These are phyloP conservation scores for Puccinia triticina DNA, from an alignment of 1,284 basidiomycete species.

Conservation along the genomic window DNA sequence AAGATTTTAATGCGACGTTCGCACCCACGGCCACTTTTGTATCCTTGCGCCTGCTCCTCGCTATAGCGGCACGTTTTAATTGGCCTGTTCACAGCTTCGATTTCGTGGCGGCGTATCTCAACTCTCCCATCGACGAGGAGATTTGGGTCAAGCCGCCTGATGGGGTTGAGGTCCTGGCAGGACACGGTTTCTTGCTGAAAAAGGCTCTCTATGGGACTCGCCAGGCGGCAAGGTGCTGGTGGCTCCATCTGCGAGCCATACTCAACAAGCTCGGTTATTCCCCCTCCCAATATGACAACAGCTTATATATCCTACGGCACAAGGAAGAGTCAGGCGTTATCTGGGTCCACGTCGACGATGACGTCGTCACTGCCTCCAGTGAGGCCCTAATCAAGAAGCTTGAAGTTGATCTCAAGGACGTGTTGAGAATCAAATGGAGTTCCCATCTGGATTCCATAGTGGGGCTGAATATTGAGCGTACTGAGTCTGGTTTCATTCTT, in stretches of 20 bases:
- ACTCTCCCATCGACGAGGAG: constrained; percentile 11
- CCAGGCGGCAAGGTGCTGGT: constrained; percentile 31
- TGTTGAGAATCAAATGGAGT: constrained; percentile 9
- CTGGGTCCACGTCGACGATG: constrained; percentile 37
- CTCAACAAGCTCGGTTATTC: not conserved
- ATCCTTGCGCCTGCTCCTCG: not conserved
- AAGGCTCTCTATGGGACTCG: constrained; percentile 29
- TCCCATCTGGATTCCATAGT: not conserved
- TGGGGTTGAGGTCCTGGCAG: not conserved
- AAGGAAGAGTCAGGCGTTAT: not conserved
- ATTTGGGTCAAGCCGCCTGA: constrained; percentile 21
- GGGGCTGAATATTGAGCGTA: not conserved
- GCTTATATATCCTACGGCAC: not conserved
- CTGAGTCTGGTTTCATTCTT: not conserved
- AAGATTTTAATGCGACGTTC: constrained; percentile 5
- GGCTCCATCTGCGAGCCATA: not conserved
- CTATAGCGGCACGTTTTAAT: not conserved
- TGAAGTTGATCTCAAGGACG: no score
- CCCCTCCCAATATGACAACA: not conserved
- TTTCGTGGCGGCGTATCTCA: constrained; percentile 24
- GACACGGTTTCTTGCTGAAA: not conserved
- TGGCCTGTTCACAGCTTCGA: constrained; percentile 22
- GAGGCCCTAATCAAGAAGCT: not conserved
- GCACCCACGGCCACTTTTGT: constrained; percentile 37
- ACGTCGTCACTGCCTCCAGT: not conserved